Conservation (phyloP, 306 rosid species). For the Cicer arietinum region DNA sequence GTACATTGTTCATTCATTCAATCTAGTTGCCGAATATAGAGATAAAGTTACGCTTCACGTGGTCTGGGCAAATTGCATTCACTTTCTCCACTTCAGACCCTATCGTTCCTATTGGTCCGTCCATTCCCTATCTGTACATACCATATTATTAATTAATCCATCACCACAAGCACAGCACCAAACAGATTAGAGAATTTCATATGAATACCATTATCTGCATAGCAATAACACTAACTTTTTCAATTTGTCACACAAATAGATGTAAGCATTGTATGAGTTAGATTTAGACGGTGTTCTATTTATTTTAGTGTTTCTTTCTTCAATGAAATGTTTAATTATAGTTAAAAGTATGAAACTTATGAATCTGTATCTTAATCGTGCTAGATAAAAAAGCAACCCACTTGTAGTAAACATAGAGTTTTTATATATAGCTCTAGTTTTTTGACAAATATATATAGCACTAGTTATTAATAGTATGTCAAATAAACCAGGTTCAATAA, state of each 20-base stretch:
- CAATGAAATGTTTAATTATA: neutral
- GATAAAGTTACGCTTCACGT: conserved; percentile 59
- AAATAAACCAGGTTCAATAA: neutral
- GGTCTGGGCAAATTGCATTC: conserved; percentile 43
- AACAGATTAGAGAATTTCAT: conserved; percentile 23
- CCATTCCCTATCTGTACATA: conserved; percentile 34
- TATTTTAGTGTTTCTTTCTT: conserved; percentile 2
- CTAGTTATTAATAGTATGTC: too few species aligned
- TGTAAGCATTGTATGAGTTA: neutral
- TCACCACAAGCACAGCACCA: conserved; percentile 34
- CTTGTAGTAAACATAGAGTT: neutral
- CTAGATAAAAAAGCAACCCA: neutral
- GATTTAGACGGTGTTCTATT: neutral
- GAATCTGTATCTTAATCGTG: neutral
- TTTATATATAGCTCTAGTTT: neutral
- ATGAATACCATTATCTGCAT: neutral
- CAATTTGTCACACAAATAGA: neutral
- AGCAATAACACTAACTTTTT: neutral
- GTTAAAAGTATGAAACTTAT: neutral
- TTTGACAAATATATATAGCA: neutral
- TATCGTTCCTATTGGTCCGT: conserved; percentile 42
- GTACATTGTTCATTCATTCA: conserved; percentile 35
- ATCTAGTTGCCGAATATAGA: conserved; percentile 42
- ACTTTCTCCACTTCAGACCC: conserved; percentile 39
- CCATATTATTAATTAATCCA: conserved; percentile 38